A percentile compares a stretch with the other conserved stretches of the same genome.
These are phyloP conservation scores for Glebionis coronaria DNA, from an alignment of 129 eudicot species.

Conservation along the genomic window DNA sequence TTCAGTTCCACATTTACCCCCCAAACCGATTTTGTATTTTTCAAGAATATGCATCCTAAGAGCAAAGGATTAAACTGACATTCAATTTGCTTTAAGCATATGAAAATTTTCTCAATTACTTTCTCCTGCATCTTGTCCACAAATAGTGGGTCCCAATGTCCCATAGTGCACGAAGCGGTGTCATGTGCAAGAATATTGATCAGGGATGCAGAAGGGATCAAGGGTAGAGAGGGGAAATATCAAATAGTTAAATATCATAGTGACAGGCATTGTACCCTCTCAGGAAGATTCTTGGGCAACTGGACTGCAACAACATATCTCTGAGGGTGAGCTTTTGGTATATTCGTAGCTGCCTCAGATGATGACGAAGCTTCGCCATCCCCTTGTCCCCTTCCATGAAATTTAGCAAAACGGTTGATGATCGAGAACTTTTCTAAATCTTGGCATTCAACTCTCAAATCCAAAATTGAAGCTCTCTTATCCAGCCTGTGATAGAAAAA, in stretches of 20 bases:
- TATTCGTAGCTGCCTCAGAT: conserved; percentile 40
- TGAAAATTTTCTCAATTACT: conserved; percentile 30
- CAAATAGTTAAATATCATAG: conserved; percentile 46
- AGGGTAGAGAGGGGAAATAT: conserved; percentile 9
- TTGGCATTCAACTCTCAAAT: conserved; percentile 72
- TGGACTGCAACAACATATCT: conserved; percentile 73
- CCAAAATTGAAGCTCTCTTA: conserved; percentile 57
- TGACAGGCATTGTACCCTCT: conserved; percentile 84
- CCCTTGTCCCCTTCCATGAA: conserved; percentile 72
- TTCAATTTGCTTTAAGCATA: conserved; percentile 19
- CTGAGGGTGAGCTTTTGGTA: conserved; percentile 48
- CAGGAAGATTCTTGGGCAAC: conserved; percentile 75
- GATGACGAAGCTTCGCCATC: conserved; percentile 67
- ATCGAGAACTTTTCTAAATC: conserved; percentile 72
- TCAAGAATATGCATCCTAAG: conserved; percentile 47
- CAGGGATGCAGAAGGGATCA: conserved; percentile 15
- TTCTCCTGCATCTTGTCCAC: conserved; percentile 36
- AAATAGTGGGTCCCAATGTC: conserved; percentile 36
- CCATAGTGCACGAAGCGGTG: conserved; percentile 27
- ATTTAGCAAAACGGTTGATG: conserved; percentile 71
- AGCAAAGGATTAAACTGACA: conserved; percentile 24
- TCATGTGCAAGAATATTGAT: conserved; percentile 30
- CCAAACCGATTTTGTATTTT: conserved; percentile 35
- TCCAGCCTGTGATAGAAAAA: conserved; percentile 48
- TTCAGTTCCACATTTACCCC: conserved; percentile 35